Base-by-base conservation (phyloP, 495 filamentous ascomycete genomes). In the Penicillium bialowiezense region DNA sequence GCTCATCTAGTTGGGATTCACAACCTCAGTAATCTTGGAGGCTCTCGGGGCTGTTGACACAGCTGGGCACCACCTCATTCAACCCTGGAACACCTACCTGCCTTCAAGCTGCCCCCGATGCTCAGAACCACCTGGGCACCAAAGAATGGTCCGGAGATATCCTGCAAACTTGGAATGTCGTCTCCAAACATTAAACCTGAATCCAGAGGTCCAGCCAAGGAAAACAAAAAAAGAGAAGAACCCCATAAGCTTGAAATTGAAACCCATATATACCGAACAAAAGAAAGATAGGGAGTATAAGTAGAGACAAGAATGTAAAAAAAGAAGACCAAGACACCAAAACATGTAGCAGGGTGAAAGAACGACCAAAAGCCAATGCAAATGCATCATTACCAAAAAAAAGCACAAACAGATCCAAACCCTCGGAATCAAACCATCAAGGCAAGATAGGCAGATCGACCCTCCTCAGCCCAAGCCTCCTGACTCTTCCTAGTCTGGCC, bases 401-500 rank as follows among this genome's bases (percentile, higher is more conserved):
- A 19, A 37, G 28, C 36, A 38, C 34, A 31, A n/a, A 42, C 4
- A 26, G 6, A 35, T 29, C 7, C 15, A 47, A n/a, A 37, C 32
- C 17, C 5, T 37, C 34, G 20, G 10, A 39, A 44, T 3, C 23
- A 26, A 42, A 17, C 6, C 13, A 29, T 58, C 51, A 67, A 41
- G 58, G 59, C 38, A 59, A 53, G 26, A 57, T 49, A 53, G 59
- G 64, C 50, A 60, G 45, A 31, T 51, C 52, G n/a, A 62, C 33
- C 19, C 61, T 54, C 40, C 62, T 49, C 28, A 71, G 42, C 29
- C 12, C 7, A 5, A 32, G 5, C 15, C 59, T 39, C 37, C 58
- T 67, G 26, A 86, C 51, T 42, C 71, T 80, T 46, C 77, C 67
- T 45, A 81, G 63, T 40, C 84, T 78, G 38, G 82, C 79, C 63